Evolutionary conservation across 768 basidiomycete genomes (phyloP), one percentile per base, ranked within the genome.

Genomic region (Trametes cinnabarina): DNA sequence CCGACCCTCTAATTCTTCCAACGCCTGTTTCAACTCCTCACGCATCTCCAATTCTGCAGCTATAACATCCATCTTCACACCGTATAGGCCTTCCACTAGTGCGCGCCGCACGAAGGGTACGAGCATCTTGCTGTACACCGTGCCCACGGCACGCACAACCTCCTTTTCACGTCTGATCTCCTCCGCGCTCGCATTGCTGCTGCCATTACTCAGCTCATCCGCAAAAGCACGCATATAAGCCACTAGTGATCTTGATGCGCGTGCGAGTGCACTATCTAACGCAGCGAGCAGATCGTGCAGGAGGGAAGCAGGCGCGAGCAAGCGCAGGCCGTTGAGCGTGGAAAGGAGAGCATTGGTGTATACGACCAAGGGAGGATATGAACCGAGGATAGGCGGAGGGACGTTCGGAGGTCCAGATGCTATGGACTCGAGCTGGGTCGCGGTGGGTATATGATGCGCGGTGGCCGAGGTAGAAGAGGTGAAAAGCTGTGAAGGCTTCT

Each of bases 261-360:
- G 70, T 1, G 73, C 76, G 17, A 93, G 73, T 7, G 79, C 73
- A 3, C 65, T 69, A 47, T 88, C 85, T 22, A 91, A 73, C n/a
- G 76, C 72, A 0, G 64, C 63, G 1, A 76, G 66, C 10, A 92
- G 73, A n/a, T 79, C 76, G 0, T 66, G 63, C 44, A 85, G 66
- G n/a, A 88, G 77, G 11, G 76, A 76, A 12, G 82, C 73, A 2
- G 93, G 92, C 3, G 90, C 89, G 12, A 96, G 82, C 11, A 93
- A 77, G 3, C 95, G 87, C 20, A 98, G 75, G 2, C 85, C 79
- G 69, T 98, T 98, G 42, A 98, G 74, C 1, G 87, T 78, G 5
- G 82, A 78, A 3, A 94, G 76, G 22, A 93, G 72, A 3, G 84
- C 80, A 66, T 98, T 97, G 40, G 86, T 79, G 57, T 83, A 80